Percentiles rank a stretch among this genome's conserved stretches.
These are phyloP conservation scores for Pseudocercospora pini-densiflorae DNA, from an alignment of 2,329 filamentous ascomycete species.

Conservation along the genomic window DNA sequence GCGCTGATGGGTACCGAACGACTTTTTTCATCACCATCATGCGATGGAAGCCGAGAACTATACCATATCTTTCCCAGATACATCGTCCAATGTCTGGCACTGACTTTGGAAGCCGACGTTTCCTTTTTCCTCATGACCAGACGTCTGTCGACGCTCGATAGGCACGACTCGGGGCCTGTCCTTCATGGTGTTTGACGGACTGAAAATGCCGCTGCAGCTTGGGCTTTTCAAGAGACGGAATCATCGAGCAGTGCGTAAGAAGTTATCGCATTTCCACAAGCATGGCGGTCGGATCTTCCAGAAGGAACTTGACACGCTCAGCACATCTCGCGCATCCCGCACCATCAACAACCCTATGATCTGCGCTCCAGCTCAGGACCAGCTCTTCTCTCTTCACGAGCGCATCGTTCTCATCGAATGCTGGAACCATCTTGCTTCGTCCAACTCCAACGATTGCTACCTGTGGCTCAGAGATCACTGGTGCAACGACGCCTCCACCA, in stretches of 20 bases:
- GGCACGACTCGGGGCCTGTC: neutral
- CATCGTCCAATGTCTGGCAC: neutral
- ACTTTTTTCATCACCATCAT: neutral
- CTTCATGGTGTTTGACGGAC: no score
- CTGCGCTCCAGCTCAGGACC: slow-evolving; percentile 95
- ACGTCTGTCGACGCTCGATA: neutral
- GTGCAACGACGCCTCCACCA: slow-evolving; percentile 87
- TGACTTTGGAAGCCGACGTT: neutral
- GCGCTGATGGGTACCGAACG: neutral
- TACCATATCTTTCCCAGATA: neutral
- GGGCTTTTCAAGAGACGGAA: neutral
- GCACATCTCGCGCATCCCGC: slow-evolving; percentile 92
- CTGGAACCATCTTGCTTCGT: slow-evolving; percentile 76
- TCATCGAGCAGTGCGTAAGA: neutral
- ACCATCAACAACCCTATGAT: slow-evolving; percentile 92
- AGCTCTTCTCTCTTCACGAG: slow-evolving; percentile 78
- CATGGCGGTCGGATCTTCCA: slow-evolving; percentile 89
- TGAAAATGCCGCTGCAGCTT: no score
- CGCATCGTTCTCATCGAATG: slow-evolving; percentile 63
- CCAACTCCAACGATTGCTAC: slow-evolving; percentile 92
- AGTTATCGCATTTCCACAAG: slow-evolving; percentile 73
- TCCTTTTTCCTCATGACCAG: neutral
- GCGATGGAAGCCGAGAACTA: neutral
- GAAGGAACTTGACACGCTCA: slow-evolving; percentile 73
- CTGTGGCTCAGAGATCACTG: slow-evolving; percentile 88